Percentiles rank a stretch among this genome's conserved stretches.
Conservation (phyloP, 1,284 basidiomycete species). For the Marasmius oreades region DNA sequence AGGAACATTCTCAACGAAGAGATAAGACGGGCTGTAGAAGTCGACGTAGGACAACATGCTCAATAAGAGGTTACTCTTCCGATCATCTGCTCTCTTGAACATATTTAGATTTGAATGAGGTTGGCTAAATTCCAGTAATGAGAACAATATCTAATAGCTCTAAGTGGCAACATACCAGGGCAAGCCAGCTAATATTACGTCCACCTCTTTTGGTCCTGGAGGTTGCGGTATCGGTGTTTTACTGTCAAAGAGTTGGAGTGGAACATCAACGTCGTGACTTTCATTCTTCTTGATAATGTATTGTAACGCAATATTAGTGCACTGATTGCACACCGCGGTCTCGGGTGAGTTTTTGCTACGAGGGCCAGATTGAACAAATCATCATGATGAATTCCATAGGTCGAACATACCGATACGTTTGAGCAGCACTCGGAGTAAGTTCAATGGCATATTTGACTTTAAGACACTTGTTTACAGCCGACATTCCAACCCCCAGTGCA, state of each 20-base stretch:
- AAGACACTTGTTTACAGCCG: constrained; percentile 44
- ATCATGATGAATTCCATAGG: not conserved
- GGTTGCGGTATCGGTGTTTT: constrained; percentile 36
- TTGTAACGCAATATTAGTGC: constrained; percentile 55
- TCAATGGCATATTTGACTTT: constrained; percentile 64
- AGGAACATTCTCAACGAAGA: constrained; percentile 70
- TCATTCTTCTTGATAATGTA: constrained; percentile 48
- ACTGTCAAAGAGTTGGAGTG: constrained; percentile 27
- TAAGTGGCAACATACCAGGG: constrained; percentile 55
- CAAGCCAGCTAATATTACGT: constrained; percentile 65
- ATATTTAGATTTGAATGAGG: constrained; percentile 55
- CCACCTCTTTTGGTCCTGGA: constrained; percentile 48
- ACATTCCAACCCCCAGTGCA: constrained; percentile 58
- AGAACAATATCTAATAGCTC: constrained; percentile 1
- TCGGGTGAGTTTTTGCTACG: constrained; percentile 45
- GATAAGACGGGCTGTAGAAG: constrained; percentile 53
- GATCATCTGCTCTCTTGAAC: constrained; percentile 48
- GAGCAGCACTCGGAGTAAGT: constrained; percentile 66
- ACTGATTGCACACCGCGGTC: constrained; percentile 50
- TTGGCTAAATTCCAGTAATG: constrained; percentile 35
- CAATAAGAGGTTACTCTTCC: constrained; percentile 53
- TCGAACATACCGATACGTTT: constrained; percentile 49
- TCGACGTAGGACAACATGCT: constrained; percentile 65
- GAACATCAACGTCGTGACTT: constrained; percentile 33
- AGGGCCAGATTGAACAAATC: constrained; percentile 3